Base-by-base conservation (phyloP, 805 yeast species). In the Lipomyces yamanashiensis region DNA sequence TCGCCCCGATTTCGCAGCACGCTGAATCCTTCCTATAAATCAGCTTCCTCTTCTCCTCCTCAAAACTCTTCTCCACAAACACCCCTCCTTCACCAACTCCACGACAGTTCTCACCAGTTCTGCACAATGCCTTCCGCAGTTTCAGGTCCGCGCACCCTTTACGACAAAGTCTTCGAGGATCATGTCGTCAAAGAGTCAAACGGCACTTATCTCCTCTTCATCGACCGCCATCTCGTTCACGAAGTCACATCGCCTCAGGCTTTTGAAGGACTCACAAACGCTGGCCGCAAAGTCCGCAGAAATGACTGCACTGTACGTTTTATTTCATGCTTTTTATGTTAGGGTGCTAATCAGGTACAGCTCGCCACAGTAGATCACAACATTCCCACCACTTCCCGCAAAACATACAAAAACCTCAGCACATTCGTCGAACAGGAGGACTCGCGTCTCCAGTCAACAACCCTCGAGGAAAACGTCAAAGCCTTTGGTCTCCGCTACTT, bases 191-290 rank as follows among this genome's bases (percentile, higher is more conserved):
- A 92, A 79, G 82, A 85, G 74, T 93, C 90, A 59, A 85, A 90
- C 41, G 96, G 96, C 34, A 92, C 97, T 21, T 88, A 84, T 74
- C 82, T 95, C 67, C 78, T 95, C 66, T 95, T 90, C 78, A 93
- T 95, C 64, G 99, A 95, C 79, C 90, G 99, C 79, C 99, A 95
- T 78, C 82, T 95, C 71, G 97, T 95, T 56, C 99, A 95, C 77
- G 99, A 95, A 80, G 99, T 95, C 58, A 95, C 99, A 1, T 93
- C 98, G 36, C 99, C 99, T 41, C 99, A 95, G 79, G 99, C 99
- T 10, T 95, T 95, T 74, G 99, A 95, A 80, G 99, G 99, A 56
- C 84, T 95, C 72, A 84, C 82, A 68, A 88, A 86, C 73, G 97
- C 98, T 15, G 90, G 88, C 54, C 87, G 99, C 81, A 76, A 77